Percentiles rank a stretch among this genome's conserved stretches.
Conservation (phyloP, 345 rosid species). For the Populus nigra region DNA sequence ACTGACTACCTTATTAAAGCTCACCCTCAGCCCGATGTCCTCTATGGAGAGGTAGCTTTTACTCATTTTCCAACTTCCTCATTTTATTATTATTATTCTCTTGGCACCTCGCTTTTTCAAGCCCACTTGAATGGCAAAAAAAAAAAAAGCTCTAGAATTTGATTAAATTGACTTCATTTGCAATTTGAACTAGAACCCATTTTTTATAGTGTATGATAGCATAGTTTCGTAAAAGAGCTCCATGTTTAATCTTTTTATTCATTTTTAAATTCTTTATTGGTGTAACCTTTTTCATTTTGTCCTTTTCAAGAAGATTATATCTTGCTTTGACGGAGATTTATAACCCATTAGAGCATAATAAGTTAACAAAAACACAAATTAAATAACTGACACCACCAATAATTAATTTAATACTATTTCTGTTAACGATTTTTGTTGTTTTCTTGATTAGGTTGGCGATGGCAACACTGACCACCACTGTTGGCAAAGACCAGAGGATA, state of each 20-base stretch:
- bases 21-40: constrained; percentile 86
- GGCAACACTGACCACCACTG: constrained; percentile 97
- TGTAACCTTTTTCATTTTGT: not conserved
- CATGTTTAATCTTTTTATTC: not conserved
- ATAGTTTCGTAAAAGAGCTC: not conserved
- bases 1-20: constrained; percentile 96
- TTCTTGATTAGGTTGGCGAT: constrained; percentile 72
- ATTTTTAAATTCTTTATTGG: not conserved
- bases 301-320: constrained; percentile 9
- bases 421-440: not conserved
- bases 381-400: not conserved
- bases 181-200: not conserved
- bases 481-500: constrained; percentile 99
- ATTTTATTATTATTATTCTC: not conserved
- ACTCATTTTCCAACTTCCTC: not conserved
- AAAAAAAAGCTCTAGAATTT: not conserved
- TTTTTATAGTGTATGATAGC: not conserved
- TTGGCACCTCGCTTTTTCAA: not conserved
- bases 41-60: constrained; percentile 80
- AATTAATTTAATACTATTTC: not conserved
- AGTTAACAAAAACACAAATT: not conserved
- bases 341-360: not conserved
- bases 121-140: not conserved
- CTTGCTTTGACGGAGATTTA: not conserved
- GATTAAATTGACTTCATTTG: not conserved